These are phyloP conservation scores for Dothiorella sarmentorum DNA, from an alignment of 2,329 filamentous ascomycete species.

Conservation along the genomic window DNA sequence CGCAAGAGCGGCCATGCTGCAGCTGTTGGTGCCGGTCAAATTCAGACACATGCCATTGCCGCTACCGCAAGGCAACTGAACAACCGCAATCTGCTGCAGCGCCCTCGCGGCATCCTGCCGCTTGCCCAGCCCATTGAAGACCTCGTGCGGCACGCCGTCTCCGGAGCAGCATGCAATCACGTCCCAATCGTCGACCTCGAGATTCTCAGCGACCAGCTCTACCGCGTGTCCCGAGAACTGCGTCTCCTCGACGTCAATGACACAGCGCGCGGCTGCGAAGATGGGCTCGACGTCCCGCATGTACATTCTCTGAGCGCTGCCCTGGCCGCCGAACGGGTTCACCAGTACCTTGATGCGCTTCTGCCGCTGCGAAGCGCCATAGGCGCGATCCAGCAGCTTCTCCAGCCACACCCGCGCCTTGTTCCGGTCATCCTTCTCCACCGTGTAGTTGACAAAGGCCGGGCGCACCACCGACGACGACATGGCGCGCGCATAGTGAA, in stretches of 20 bases:
- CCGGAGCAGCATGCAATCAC: conserved; percentile 86
- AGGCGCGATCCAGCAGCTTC: conserved; percentile 65
- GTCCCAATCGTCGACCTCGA: conserved; percentile 80
- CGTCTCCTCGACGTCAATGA: conserved; percentile 70
- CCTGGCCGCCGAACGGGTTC: conserved; percentile 87
- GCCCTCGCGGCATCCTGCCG: conserved; percentile 72
- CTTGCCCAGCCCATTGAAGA: conserved; percentile 86
- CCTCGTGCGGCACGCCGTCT: conserved; percentile 86
- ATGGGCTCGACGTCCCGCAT: conserved; percentile 73
- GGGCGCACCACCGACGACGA: conserved; percentile 57
- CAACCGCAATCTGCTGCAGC: conserved; percentile 72
- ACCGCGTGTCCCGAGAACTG: conserved; percentile 71
- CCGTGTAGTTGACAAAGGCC: conserved; percentile 58
- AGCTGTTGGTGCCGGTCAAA: conserved; percentile 73
- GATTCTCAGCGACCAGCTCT: conserved; percentile 63
- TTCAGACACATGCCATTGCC: conserved; percentile 95
- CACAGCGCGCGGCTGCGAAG: conserved; percentile 75
- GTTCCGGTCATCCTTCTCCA: conserved; percentile 51
- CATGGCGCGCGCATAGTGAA: conserved; percentile 67
- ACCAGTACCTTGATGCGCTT: conserved; percentile 85
- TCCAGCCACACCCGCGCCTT: conserved; percentile 60
- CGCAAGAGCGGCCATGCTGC: conserved; percentile 72
- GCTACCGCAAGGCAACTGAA: conserved; percentile 85
- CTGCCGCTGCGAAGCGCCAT: conserved; percentile 62
- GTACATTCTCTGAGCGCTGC: conserved; percentile 70